Evolutionary conservation across 108 stramenopile genomes (phyloP).

Genomic region (Skeletonema costatum): DNA sequence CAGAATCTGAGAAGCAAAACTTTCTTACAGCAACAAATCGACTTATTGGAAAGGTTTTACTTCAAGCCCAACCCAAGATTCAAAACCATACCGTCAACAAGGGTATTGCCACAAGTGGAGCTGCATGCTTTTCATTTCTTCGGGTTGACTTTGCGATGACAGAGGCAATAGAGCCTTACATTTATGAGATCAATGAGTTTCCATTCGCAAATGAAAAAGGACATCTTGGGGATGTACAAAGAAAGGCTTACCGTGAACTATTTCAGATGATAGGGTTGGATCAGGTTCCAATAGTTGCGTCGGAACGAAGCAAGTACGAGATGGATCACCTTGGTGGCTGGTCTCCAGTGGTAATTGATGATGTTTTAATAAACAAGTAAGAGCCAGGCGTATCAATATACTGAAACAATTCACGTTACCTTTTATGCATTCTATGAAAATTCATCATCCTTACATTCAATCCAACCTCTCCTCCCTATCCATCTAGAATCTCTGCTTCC

Average conservation of each 20-base stretch:
- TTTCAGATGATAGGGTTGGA: conserved; percentile 15
- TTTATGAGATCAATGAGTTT: conserved; percentile 17
- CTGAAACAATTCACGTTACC: background rate
- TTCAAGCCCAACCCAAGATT: background rate
- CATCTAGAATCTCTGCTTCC: conserved; percentile 63
- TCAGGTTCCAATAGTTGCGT: background rate
- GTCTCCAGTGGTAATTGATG: conserved; percentile 8
- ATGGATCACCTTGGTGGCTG: background rate
- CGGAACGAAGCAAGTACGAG: conserved; percentile 1
- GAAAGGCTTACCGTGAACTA: conserved; percentile 1
- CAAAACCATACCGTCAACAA: conserved; percentile 8
- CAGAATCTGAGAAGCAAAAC: background rate
- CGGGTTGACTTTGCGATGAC: conserved; percentile 11
- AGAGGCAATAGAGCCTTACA: background rate
- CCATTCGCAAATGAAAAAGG: conserved; percentile 14
- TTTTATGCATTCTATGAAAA: background rate
- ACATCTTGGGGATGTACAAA: background rate
- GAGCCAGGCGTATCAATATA: too few relatives aligned
- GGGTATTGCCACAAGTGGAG: conserved; percentile 5
- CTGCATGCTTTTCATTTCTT: conserved; percentile 10
- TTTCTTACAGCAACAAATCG: background rate
- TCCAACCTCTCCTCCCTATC: conserved; percentile 46
- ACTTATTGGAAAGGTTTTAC: background rate
- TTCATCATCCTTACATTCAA: background rate
- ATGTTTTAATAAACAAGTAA: background rate